Evolutionary conservation across 1,284 basidiomycete species (phyloP).

Genomic region (Ganoderma boninense): DNA sequence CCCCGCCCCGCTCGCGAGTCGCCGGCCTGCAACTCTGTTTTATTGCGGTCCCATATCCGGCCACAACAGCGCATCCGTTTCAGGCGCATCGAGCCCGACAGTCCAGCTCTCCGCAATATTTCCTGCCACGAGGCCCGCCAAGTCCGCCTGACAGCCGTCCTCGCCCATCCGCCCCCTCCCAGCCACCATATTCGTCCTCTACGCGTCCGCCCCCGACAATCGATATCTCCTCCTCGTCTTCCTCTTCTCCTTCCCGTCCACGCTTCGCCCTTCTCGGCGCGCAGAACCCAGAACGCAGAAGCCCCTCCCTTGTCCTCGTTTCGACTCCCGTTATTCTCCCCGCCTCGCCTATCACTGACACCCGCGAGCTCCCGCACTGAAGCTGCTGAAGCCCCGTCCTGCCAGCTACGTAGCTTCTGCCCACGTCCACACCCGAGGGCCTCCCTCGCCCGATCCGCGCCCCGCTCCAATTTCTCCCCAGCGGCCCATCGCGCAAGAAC

Average conservation of each 20-base stretch:
- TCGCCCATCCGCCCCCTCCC: background rate
- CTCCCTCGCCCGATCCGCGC: conserved; percentile 6
- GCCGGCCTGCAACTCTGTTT: conserved; percentile 26
- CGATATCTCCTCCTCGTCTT: no score
- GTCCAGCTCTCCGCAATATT: conserved; percentile 31
- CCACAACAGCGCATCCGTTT: conserved; percentile 30
- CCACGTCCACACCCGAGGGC: background rate
- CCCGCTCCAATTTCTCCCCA: background rate
- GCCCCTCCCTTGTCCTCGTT: conserved; percentile 1
- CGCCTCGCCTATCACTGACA: background rate
- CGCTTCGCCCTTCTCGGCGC: conserved; percentile 1
- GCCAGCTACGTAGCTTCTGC: background rate
- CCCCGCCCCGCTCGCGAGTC: conserved; percentile 10
- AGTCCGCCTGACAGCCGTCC: background rate
- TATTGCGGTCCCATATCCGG: conserved; percentile 20
- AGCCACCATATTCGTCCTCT: background rate
- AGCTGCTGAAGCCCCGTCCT: background rate
- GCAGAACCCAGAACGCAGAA: background rate
- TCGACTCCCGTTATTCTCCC: background rate
- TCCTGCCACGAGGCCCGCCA: conserved; percentile 21
- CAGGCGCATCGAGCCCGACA: conserved; percentile 23
- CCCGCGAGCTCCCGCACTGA: background rate
- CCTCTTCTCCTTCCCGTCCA: background rate
- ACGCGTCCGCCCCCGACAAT: conserved; percentile 5
- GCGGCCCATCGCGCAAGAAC: background rate